These are phyloP conservation scores for Yamadazyma endophytica DNA, from an alignment of 805 yeast genomes.

Conservation along the genomic window DNA sequence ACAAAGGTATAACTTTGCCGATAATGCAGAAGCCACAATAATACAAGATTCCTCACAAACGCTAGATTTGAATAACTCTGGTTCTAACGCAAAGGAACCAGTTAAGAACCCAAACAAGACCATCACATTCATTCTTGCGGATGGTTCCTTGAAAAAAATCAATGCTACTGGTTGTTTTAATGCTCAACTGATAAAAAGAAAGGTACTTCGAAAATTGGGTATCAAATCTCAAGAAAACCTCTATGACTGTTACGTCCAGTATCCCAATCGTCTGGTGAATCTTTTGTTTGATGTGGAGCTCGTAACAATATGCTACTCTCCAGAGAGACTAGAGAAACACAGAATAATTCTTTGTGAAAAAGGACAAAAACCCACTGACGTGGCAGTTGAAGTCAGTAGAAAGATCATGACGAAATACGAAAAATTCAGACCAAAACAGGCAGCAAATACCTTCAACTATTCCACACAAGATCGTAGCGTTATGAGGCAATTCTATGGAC, in stretches of 20 bases:
- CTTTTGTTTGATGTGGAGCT: constrained; percentile 72
- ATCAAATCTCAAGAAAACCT: constrained; percentile 38
- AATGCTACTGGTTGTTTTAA: constrained; percentile 76
- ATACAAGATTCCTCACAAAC: constrained; percentile 6
- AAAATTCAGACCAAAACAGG: constrained; percentile 20
- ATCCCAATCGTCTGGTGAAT: constrained; percentile 33
- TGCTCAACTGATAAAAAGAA: constrained; percentile 72
- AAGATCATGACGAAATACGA: constrained; percentile 35
- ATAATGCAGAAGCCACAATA: constrained; percentile 10
- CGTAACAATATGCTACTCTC: constrained; percentile 76
- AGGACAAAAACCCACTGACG: constrained; percentile 58
- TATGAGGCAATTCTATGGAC: constrained; percentile 65
- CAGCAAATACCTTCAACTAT: constrained; percentile 18
- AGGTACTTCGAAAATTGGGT: constrained; percentile 58
- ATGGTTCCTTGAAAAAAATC: constrained; percentile 65
- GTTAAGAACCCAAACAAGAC: constrained; percentile 23
- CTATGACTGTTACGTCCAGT: constrained; percentile 61
- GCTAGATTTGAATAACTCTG: constrained; percentile 4
- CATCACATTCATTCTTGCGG: constrained; percentile 69
- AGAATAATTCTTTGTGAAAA: constrained; percentile 65
- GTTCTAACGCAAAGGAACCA: constrained; percentile 2
- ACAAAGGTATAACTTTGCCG: constrained; percentile 5
- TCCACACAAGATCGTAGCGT: too few species aligned
- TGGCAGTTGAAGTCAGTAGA: constrained; percentile 55
- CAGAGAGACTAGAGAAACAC: constrained; percentile 64